phyloP scores from a whole-genome alignment of 2,329 filamentous ascomycete genomes.

The Aureobasidium vineae region DNA sequence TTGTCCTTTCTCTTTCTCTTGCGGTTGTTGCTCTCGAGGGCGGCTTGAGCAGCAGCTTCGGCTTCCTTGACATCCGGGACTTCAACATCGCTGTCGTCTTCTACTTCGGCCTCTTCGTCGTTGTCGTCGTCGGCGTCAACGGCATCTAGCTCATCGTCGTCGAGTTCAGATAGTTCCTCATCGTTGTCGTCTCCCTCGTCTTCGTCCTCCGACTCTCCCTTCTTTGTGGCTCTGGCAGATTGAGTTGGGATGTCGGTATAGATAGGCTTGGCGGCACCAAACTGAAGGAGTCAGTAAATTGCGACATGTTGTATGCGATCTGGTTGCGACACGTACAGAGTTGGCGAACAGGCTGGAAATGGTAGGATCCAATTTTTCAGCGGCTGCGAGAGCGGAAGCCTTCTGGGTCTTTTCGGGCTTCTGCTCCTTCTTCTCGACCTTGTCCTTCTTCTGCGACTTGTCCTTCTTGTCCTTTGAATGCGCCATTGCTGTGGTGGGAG shows the following conservation, averaged over 20 bases:
- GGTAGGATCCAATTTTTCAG: conserved; percentile 40
- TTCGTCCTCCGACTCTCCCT: conserved; percentile 25
- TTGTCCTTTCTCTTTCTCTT: conserved; percentile 58
- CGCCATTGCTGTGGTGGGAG: background rate
- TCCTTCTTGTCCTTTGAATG: conserved; percentile 22
- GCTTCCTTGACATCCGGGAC: conserved; percentile 31
- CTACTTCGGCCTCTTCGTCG: conserved; percentile 34
- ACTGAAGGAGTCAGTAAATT: conserved; percentile 2
- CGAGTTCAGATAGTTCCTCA: conserved; percentile 33
- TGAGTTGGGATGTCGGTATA: conserved; percentile 4
- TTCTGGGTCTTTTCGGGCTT: conserved; percentile 5
- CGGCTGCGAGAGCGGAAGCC: background rate
- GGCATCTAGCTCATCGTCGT: conserved; percentile 33
- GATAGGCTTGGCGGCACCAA: conserved; percentile 18
- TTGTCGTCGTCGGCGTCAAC: conserved; percentile 39
- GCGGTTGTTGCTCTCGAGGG: conserved; percentile 41
- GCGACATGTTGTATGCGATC: no score
- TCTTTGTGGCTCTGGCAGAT: conserved; percentile 25
- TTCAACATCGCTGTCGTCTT: conserved; percentile 34
- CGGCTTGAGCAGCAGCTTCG: conserved; percentile 31
- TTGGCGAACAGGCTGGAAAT: conserved; percentile 51
- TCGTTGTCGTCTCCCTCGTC: conserved; percentile 38
- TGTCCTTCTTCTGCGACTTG: conserved; percentile 19
- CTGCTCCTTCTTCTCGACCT: conserved; percentile 2
- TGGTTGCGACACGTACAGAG: conserved; percentile 33